Evolutionary conservation across 441 rosid species (phyloP).

Genomic region (Pelargonium fulgidum): DNA sequence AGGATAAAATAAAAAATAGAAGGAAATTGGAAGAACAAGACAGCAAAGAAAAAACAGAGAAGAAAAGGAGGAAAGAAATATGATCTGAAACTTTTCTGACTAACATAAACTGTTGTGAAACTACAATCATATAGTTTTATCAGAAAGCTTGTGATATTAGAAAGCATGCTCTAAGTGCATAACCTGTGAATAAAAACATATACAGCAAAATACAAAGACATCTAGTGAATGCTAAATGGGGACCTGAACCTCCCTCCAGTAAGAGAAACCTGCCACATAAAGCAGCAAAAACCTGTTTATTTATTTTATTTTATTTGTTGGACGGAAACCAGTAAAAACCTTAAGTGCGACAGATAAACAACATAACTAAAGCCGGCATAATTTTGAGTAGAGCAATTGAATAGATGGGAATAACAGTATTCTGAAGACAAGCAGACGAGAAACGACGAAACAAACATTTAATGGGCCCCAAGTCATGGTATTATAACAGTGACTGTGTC

Average conservation of each 20-base stretch:
- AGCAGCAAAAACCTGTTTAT: slow-evolving; percentile 27
- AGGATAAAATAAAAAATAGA: too few relatives aligned
- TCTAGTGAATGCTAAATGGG: neutral
- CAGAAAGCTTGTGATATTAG: too few relatives aligned
- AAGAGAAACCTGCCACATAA: slow-evolving; percentile 82
- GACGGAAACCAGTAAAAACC: too few relatives aligned
- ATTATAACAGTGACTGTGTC: too few relatives aligned
- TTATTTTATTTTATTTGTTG: too few relatives aligned
- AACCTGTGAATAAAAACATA: neutral
- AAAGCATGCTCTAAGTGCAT: neutral
- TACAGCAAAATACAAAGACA: neutral
- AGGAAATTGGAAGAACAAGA: too few relatives aligned
- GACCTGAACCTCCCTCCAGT: slow-evolving; percentile 71
- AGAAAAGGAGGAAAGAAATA: too few relatives aligned
- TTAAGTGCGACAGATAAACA: slow-evolving; percentile 16
- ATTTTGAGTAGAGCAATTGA: neutral
- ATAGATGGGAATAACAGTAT: neutral
- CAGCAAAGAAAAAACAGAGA: too few relatives aligned
- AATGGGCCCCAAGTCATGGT: too few relatives aligned
- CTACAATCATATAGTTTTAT: too few relatives aligned
- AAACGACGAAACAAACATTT: neutral
- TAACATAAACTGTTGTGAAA: too few relatives aligned
- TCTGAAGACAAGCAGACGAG: neutral
- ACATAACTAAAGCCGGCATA: neutral
- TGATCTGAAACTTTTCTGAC: too few relatives aligned